Base-by-base conservation (phyloP, 2,329 filamentous ascomycete species). In the Capronia epimyces region DNA sequence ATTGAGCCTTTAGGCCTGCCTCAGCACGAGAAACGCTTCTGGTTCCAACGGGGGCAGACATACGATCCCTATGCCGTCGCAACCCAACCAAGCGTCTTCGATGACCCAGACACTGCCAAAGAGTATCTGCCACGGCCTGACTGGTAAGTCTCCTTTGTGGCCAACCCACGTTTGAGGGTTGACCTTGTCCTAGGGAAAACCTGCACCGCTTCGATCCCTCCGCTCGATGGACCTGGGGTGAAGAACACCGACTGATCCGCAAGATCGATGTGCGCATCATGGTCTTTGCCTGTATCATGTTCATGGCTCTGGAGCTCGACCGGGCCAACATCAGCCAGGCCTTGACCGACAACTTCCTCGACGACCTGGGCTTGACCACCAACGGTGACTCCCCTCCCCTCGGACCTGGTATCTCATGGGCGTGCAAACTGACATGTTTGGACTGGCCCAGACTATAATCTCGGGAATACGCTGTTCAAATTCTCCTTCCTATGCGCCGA, bases 221-320 rank as follows among this genome's bases (percentile, higher is more conserved):
- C 6, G 57, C 60, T 10, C 46, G 42, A 31, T 63, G 61, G 58
- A 56, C 54, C 2, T 41, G 21, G 25, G 57, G 52, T 32, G 62
- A 64, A 53, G 62, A 63, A 46, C 58, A 55, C 31, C 55, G 32
- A 20, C 42, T 64, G 41, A 52, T 64, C 24, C 42, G 55, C 31
- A 58, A 53, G 39, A 54, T 56, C 25, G 56, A 61, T 46, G 50
- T 67, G 68, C 54, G 55, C 46, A 53, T 61, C 49, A 43, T 65
- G 62, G 22, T 65, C 58, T 52, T 56, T 36, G 54, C 57, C 15
- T 78, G 75, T 52, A 61, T 78, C 46, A 78, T 79, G 75, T 80
- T 81, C 65, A 78, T 81, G 48, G 76, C 74, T 0, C 65, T 81
- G 2, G 76, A 80, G 60, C 64, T 81, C 13, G 76, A 80, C 62